phyloP scores from a whole-genome alignment of 768 basidiomycete genomes.

The Lactarius tabidus region DNA sequence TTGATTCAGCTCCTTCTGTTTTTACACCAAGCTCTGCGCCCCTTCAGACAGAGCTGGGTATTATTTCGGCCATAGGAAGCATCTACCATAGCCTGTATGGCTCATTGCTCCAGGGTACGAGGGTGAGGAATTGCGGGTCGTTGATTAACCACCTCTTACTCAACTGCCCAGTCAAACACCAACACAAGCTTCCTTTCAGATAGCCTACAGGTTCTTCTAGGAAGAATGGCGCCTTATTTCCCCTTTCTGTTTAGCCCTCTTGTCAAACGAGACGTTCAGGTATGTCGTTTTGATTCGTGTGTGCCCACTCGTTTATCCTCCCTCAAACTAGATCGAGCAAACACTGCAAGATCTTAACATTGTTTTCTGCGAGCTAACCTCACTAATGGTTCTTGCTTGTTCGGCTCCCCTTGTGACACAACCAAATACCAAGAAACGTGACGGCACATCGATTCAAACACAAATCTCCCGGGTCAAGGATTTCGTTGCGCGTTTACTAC shows the following conservation, averaged over 20 bases:
- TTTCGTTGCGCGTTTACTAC: conserved; percentile 58
- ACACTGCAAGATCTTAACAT: conserved; percentile 68
- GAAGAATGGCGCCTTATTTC: conserved; percentile 79
- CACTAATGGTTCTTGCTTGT: conserved; percentile 48
- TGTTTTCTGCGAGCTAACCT: conserved; percentile 72
- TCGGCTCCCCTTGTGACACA: conserved; percentile 28
- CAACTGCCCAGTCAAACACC: conserved; percentile 8
- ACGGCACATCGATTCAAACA: conserved; percentile 12
- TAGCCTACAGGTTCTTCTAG: conserved; percentile 56
- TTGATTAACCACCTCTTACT: not conserved
- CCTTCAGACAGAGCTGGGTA: conserved; percentile 55
- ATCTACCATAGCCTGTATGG: conserved; percentile 62
- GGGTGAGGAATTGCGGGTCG: conserved; percentile 34
- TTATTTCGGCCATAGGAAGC: conserved; percentile 52
- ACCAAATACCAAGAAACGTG: conserved; percentile 17
- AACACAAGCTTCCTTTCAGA: conserved; percentile 36
- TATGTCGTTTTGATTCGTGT: conserved; percentile 25
- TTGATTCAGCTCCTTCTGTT: conserved; percentile 81
- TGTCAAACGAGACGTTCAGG: conserved; percentile 55
- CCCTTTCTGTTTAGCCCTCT: conserved; percentile 52
- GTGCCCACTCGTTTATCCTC: conserved; percentile 13
- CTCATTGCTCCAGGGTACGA: conserved; percentile 43
- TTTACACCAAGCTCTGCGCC: conserved; percentile 66
- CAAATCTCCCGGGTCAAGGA: conserved; percentile 42
- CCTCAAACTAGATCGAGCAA: conserved; percentile 50